Evolutionary conservation across 441 rosid species (phyloP).

Genomic region (Aleurites moluccanus): DNA sequence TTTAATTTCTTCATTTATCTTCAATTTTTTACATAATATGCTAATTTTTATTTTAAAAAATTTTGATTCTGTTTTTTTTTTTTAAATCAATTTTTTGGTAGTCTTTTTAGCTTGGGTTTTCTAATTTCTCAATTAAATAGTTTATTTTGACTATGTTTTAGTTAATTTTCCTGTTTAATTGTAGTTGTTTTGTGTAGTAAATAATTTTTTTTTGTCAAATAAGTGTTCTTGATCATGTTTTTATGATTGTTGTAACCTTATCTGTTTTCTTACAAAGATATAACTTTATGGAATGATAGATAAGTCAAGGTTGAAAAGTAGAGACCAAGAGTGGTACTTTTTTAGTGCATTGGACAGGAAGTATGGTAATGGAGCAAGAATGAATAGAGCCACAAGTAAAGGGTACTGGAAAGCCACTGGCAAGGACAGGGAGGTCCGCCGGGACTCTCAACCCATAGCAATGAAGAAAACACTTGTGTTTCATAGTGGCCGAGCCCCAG

Average conservation of each 20-base stretch:
- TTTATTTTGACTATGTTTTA: slow-evolving; percentile 1
- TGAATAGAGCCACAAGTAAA: slow-evolving; percentile 77
- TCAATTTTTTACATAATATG: neutral
- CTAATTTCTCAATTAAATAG: neutral
- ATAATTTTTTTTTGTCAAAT: no score
- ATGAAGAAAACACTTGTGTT: slow-evolving; percentile 93
- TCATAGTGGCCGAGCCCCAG: slow-evolving; percentile 87
- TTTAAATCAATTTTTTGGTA: neutral
- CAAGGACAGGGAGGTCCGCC: slow-evolving; percentile 71
- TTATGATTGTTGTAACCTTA: neutral
- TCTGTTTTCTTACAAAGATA: neutral
- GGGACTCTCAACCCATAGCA: slow-evolving; percentile 51
- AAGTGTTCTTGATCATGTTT: neutral
- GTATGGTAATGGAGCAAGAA: slow-evolving; percentile 81
- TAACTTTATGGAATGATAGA: slow-evolving; percentile 38
- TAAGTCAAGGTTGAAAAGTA: slow-evolving; percentile 67
- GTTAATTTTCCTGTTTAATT: no score
- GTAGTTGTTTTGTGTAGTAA: no score
- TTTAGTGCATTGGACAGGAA: slow-evolving; percentile 80
- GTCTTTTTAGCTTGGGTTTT: neutral
- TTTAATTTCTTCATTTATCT: no score
- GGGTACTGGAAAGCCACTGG: slow-evolving; percentile 99
- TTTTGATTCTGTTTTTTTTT: neutral
- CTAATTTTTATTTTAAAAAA: neutral
- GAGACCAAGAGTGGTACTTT: slow-evolving; percentile 97